Evolutionary conservation across 768 basidiomycete genomes (phyloP), one percentile per base, ranked within the genome.

Genomic region (Trametes cinnabarina): DNA sequence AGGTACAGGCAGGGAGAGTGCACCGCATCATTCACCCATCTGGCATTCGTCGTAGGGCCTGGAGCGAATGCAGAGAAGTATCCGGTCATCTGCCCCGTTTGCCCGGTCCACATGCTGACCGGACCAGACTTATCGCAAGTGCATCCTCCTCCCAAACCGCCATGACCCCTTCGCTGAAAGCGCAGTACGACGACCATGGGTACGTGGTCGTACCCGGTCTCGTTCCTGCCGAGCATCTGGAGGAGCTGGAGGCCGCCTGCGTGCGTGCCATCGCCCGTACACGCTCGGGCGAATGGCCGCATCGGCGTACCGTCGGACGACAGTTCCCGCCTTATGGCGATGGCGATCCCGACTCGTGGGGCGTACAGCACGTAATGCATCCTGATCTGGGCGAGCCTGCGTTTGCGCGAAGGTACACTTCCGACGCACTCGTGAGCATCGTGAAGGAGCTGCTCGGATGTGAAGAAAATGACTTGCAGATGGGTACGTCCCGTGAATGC

Each of bases 281-380:
- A 0, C 82, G 89, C 4, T 50, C 73, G 0, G 87, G 87, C 2
- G 58, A 68, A 2, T 92, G 89, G 90, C 73, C 81, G 0, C 77
- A 86, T 63, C 76, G 87, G 3, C 80, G 90, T 34, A 85, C 83
- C 0, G 86, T 92, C 17, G 90, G 90, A 1, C 86, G 85, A 59
- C 87, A 90, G 68, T 92, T 91, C 60, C 88, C 90, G 3, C 90
- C 89, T 0, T 91, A 78, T 63, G 84, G 79, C 51, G 71, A 79
- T 30, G 74, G 64, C 39, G 71, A 82, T 50, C 79, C 82, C 2
- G 90, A 92, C 69, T 82, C 85, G 0, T 91, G 90, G 89, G 90
- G 90, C 2, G 83, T 90, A 2, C 90, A 91, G 63, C 88, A 91
- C 60, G 69, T 88, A 43, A 91, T 92, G 90, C 89, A 91, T 65